Conservation (phyloP, 306 rosid genomes). For the Sechiopsis laciniata region DNA sequence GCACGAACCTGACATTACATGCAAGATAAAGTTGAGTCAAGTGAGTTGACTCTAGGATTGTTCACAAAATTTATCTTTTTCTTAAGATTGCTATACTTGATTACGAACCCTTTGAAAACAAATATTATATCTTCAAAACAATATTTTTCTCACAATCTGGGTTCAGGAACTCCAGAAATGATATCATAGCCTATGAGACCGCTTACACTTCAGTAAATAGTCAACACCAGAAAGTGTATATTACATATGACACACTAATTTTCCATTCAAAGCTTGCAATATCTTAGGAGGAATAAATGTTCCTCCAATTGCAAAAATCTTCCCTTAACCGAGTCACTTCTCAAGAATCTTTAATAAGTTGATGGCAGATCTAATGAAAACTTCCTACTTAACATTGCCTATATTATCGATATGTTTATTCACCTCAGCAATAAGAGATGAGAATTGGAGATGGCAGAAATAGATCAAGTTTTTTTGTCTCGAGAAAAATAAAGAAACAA, state of each 20-base stretch:
- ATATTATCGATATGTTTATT: background rate
- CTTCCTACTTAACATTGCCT: background rate
- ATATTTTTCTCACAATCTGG: background rate
- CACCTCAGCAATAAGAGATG: background rate
- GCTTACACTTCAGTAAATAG: background rate
- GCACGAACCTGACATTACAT: constrained; percentile 62
- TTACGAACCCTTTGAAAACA: background rate
- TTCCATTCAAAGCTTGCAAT: background rate
- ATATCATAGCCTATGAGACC: background rate
- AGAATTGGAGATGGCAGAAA: background rate
- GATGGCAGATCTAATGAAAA: background rate
- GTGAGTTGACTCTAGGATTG: background rate
- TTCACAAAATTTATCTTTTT: background rate
- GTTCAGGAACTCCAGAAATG: background rate
- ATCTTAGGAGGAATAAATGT: background rate
- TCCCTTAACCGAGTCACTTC: background rate
- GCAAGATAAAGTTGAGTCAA: background rate
- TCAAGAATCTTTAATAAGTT: background rate
- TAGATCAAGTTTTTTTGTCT: no score
- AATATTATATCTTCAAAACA: background rate
- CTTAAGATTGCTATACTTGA: background rate
- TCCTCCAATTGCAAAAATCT: background rate
- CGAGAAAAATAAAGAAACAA: no score
- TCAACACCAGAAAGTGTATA: background rate
- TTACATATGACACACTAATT: background rate